A percentile compares a stretch with the other conserved stretches of the same genome.
Conservation (phyloP, 2,329 filamentous ascomycete species). For the Ramichloridium luteum region DNA sequence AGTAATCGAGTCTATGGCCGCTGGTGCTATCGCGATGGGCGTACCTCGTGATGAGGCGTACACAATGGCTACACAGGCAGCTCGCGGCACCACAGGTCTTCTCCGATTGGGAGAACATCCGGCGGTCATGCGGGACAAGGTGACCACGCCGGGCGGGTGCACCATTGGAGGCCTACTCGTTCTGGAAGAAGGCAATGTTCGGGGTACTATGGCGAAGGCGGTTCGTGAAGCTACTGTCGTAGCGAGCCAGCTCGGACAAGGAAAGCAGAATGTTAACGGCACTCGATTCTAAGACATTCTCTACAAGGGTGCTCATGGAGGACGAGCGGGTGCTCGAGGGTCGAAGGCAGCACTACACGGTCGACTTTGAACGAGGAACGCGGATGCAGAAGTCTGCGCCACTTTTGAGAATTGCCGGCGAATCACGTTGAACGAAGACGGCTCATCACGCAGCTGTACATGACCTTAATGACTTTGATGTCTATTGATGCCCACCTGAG, state of each 20-base stretch:
- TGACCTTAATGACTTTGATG: too few relatives aligned
- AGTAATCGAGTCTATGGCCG: conserved; percentile 61
- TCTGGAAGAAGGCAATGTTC: conserved; percentile 59
- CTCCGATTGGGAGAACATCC: conserved; percentile 61
- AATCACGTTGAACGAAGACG: too few relatives aligned
- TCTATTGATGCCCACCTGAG: too few relatives aligned
- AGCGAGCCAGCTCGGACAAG: conserved; percentile 47
- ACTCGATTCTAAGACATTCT: too few relatives aligned
- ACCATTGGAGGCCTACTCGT: conserved; percentile 63
- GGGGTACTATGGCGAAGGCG: conserved; percentile 54
- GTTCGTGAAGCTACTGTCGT: conserved; percentile 60
- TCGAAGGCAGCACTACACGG: too few relatives aligned
- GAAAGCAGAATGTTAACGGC: background rate
- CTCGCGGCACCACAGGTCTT: conserved; percentile 59
- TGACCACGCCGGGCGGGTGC: conserved; percentile 66
- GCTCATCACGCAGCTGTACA: too few relatives aligned
- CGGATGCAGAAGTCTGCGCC: too few relatives aligned
- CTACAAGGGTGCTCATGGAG: too few relatives aligned
- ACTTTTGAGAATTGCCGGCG: too few relatives aligned
- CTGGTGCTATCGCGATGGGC: conserved; percentile 69
- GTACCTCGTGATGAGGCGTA: conserved; percentile 60
- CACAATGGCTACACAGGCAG: conserved; percentile 67
- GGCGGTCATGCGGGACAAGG: conserved; percentile 60
- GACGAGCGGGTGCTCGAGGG: too few relatives aligned
- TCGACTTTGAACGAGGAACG: too few relatives aligned